Percentiles rank a stretch among this genome's conserved stretches.
These are phyloP conservation scores for Coelastrella sp. DNA, from an alignment of 139 green algal genomes.

Conservation along the genomic window DNA sequence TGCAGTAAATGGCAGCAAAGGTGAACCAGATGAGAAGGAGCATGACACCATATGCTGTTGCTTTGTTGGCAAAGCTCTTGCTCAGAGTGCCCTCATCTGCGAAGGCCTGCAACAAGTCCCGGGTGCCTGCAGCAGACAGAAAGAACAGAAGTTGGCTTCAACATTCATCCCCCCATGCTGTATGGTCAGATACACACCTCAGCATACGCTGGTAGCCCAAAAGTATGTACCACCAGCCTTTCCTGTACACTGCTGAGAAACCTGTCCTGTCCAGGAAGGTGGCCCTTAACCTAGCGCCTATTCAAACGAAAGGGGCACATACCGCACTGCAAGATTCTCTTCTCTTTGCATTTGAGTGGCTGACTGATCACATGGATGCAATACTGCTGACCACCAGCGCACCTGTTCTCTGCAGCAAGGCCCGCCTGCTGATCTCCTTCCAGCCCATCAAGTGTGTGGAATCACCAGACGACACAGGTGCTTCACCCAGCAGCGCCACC, in stretches of 20 bases:
- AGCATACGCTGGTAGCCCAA: too few relatives aligned
- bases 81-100: background rate
- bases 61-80: constrained; percentile 39
- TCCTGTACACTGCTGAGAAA: too few relatives aligned
- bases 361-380: background rate
- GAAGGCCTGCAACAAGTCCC: background rate
- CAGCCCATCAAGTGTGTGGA: constrained; percentile 24
- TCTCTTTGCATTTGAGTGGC: too few relatives aligned
- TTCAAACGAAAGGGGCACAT: too few relatives aligned
- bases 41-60: constrained; percentile 21
- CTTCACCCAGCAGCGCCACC: constrained; percentile 37
- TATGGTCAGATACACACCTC: too few relatives aligned
- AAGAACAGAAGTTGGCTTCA: background rate
- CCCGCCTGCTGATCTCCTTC: constrained; percentile 37
- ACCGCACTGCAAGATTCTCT: too few relatives aligned
- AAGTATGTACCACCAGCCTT: too few relatives aligned
- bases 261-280: too few relatives aligned
- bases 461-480: constrained; percentile 6
- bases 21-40: constrained; percentile 40
- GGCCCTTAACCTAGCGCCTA: too few relatives aligned
- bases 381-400: background rate
- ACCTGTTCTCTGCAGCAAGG: constrained; percentile 30
- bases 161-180: background rate
- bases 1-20: constrained; percentile 33
- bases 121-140: background rate